Percentiles rank a stretch among this genome's conserved stretches.
Conservation (phyloP, 768 basidiomycete species). For the Pleurotus citrinopileatus region DNA sequence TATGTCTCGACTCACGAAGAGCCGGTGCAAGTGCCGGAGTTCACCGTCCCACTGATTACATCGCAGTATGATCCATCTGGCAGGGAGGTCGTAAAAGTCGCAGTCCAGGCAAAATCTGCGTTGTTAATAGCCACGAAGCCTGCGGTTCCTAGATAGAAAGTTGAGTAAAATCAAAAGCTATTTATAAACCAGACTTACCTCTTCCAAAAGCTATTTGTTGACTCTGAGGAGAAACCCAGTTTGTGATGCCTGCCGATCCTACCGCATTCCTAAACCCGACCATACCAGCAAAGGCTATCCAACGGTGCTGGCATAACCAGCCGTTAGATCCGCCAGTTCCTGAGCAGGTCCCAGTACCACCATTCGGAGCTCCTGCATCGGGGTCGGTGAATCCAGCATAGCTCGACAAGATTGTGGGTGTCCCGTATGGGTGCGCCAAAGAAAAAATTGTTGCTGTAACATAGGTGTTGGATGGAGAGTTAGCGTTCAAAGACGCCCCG, state of each 20-base stretch:
- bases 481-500: constrained; percentile 51
- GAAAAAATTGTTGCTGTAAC: constrained; percentile 60
- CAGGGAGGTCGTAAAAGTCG: constrained; percentile 55
- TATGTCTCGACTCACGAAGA: constrained; percentile 34
- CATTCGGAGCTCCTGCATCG: constrained; percentile 61
- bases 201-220: constrained; percentile 68
- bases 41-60: constrained; percentile 48
- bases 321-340: constrained; percentile 50
- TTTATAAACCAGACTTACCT: constrained; percentile 32
- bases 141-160: constrained; percentile 35
- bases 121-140: constrained; percentile 74
- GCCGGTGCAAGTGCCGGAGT: constrained; percentile 45
- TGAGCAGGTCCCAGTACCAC: constrained; percentile 50
- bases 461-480: constrained; percentile 66
- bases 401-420: constrained; percentile 59
- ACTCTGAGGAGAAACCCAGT: constrained; percentile 57
- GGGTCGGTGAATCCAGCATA: constrained; percentile 44
- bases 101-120: constrained; percentile 49
- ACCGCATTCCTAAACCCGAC: constrained; percentile 63
- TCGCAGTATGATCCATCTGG: constrained; percentile 64
- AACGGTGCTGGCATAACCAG: constrained; percentile 69
- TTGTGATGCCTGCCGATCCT: constrained; percentile 43
- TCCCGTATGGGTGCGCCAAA: constrained; percentile 66
- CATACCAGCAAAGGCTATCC: constrained; percentile 56
- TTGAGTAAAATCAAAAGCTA: not conserved